Percentiles rank a stretch among this genome's conserved stretches.
phyloP scores from a whole-genome alignment of 192 early-diverging fungal species.

The Bifiguratus adelaidae region DNA sequence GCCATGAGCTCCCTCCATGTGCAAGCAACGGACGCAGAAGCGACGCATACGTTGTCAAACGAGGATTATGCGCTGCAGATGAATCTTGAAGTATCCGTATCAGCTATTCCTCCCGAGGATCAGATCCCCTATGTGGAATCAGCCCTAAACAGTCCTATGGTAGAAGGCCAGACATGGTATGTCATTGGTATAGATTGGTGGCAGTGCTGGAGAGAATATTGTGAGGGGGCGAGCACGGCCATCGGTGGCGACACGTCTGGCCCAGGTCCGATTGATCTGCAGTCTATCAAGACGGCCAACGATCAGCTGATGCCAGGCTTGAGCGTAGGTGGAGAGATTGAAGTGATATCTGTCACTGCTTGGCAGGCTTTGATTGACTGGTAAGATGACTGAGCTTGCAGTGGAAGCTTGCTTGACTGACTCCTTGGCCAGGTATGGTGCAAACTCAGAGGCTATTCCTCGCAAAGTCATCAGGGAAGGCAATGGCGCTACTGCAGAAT shows the following conservation, averaged over 20 bases:
- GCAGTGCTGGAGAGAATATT: conserved; percentile 29
- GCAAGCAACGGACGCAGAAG: too few relatives aligned
- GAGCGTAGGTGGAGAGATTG: conserved; percentile 13
- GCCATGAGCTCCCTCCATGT: too few relatives aligned
- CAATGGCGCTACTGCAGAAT: conserved; percentile 4
- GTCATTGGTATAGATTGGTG: conserved; percentile 33
- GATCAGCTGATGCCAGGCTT: conserved; percentile 24
- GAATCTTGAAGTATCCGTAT: too few relatives aligned
- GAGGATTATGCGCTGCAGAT: too few relatives aligned
- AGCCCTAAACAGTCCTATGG: too few relatives aligned
- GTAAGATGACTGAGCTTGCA: conserved; percentile 17
- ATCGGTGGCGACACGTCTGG: conserved; percentile 2
- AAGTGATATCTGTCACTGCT: conserved; percentile 27
- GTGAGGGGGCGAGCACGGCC: not conserved
- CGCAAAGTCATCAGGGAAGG: conserved; percentile 19
- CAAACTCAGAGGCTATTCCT: conserved; percentile 18
- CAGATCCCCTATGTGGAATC: too few relatives aligned
- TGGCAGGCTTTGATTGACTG: conserved; percentile 34
- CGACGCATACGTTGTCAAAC: too few relatives aligned
- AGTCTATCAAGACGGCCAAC: conserved; percentile 12
- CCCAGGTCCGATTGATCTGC: conserved; percentile 37
- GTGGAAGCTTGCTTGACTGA: conserved; percentile 1
- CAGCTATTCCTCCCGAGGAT: too few relatives aligned
- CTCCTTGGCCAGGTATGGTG: conserved; percentile 21
- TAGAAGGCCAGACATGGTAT: conserved; percentile 30